phyloP scores from a whole-genome alignment of 139 green algal species.

The Coelastrella sp. region DNA sequence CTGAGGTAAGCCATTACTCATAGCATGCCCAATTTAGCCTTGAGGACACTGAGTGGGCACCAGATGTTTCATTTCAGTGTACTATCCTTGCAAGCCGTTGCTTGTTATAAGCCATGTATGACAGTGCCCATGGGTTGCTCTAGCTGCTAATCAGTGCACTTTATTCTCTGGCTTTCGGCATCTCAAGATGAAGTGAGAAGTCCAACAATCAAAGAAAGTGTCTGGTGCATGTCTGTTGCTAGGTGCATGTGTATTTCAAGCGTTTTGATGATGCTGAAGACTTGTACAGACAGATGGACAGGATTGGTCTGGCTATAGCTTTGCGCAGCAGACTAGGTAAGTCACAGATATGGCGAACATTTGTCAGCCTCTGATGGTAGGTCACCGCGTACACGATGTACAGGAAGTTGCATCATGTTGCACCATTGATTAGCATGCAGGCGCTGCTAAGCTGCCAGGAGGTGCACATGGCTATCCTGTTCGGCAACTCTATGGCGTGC shows the following conservation, averaged over 20 bases:
- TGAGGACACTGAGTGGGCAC: too few relatives aligned
- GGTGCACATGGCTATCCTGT: too few relatives aligned
- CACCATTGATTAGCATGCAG: neutral
- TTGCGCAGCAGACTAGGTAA: slow-evolving; percentile 79
- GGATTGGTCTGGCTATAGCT: slow-evolving; percentile 81
- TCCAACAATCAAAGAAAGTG: neutral
- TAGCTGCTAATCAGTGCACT: neutral
- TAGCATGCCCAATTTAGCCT: too few relatives aligned
- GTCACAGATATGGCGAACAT: neutral
- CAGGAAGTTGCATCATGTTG: neutral
- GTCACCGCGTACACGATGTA: too few relatives aligned
- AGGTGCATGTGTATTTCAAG: slow-evolving; percentile 79
- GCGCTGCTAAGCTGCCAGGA: neutral
- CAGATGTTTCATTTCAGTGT: neutral
- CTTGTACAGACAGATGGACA: slow-evolving; percentile 80
- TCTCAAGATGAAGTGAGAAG: neutral
- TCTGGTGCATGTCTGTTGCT: neutral
- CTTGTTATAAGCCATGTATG: neutral
- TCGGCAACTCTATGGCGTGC: too few relatives aligned
- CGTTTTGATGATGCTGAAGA: slow-evolving; percentile 86
- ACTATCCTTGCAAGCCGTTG: neutral
- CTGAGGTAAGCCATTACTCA: slow-evolving; percentile 62
- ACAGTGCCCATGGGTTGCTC: neutral
- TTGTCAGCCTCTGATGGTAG: too few relatives aligned
- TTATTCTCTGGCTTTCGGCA: neutral